Conservation (phyloP, 495 filamentous ascomycete species). For the Trypethelium eluteriae region DNA sequence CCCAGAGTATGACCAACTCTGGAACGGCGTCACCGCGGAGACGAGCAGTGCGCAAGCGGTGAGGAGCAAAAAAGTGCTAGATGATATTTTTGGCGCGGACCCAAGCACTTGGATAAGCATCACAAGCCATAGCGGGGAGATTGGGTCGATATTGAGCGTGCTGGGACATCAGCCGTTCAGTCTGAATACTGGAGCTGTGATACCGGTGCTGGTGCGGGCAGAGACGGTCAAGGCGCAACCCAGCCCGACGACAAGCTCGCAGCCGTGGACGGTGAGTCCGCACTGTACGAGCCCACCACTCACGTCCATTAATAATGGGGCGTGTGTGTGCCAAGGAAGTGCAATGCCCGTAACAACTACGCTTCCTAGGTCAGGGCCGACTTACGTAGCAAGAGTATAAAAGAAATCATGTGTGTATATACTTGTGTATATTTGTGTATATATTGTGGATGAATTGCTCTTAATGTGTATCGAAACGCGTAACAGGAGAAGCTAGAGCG, state of each 20-base stretch:
- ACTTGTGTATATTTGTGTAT: background rate
- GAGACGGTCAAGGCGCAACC: slow-evolving; percentile 32
- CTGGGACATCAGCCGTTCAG: slow-evolving; percentile 55
- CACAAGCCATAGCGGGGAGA: slow-evolving; percentile 63
- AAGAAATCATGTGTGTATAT: background rate
- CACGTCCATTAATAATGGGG: slow-evolving; percentile 28
- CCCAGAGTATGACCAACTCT: slow-evolving; percentile 34
- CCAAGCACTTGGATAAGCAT: slow-evolving; percentile 56
- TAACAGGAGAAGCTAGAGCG: too few relatives aligned
- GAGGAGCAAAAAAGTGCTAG: slow-evolving; percentile 49
- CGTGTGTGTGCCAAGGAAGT: background rate
- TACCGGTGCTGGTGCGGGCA: slow-evolving; percentile 60
- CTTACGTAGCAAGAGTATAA: background rate
- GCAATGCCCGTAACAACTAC: background rate
- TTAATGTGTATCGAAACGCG: too few relatives aligned
- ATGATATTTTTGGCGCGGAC: slow-evolving; percentile 56
- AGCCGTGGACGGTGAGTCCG: slow-evolving; percentile 40
- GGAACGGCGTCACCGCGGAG: slow-evolving; percentile 29
- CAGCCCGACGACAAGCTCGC: slow-evolving; percentile 31
- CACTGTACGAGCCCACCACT: slow-evolving; percentile 48
- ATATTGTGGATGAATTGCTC: too few relatives aligned
- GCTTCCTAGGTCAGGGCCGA: background rate
- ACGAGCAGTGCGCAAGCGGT: slow-evolving; percentile 44
- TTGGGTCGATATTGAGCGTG: slow-evolving; percentile 48
- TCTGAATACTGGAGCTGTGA: slow-evolving; percentile 59